Evolutionary conservation across 2,329 filamentous ascomycete genomes (phyloP).

Genomic region (Coniella lustricola): DNA sequence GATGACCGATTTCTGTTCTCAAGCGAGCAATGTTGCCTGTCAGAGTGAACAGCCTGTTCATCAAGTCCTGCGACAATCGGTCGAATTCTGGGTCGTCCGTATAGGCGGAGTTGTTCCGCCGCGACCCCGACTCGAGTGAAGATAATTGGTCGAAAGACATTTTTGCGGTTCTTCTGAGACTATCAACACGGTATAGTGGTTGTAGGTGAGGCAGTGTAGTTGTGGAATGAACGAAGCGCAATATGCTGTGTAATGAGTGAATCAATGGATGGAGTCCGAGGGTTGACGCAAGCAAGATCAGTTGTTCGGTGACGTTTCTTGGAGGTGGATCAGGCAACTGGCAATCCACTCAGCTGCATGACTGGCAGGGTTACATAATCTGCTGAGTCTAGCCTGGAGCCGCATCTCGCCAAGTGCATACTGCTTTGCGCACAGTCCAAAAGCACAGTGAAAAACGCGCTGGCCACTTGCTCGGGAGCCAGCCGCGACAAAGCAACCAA

Average conservation of each 20-base stretch:
- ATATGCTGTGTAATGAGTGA: neutral
- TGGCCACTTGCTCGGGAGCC: neutral
- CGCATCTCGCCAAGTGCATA: neutral
- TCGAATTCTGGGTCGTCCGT: constrained; percentile 90
- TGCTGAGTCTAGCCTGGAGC: neutral
- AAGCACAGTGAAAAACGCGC: no score
- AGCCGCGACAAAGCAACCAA: neutral
- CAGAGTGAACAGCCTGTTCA: constrained; percentile 81
- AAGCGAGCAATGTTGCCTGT: constrained; percentile 83
- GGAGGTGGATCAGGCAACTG: neutral
- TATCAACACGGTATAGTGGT: neutral
- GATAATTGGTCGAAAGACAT: constrained; percentile 94
- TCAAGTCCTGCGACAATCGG: constrained; percentile 71
- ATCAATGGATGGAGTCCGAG: neutral
- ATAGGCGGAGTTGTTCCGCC: constrained; percentile 50
- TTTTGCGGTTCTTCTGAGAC: neutral
- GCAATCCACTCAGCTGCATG: neutral
- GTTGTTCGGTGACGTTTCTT: constrained; percentile 13
- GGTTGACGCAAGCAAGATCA: neutral
- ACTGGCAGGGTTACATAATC: constrained; percentile 6
- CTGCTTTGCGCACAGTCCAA: no score
- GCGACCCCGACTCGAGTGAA: constrained; percentile 69
- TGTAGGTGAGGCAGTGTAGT: neutral
- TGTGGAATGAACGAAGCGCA: neutral
- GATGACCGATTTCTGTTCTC: constrained; percentile 72